Conservation (phyloP, 176 grass and related monocot genomes). For the Calamus simplicifolius region DNA sequence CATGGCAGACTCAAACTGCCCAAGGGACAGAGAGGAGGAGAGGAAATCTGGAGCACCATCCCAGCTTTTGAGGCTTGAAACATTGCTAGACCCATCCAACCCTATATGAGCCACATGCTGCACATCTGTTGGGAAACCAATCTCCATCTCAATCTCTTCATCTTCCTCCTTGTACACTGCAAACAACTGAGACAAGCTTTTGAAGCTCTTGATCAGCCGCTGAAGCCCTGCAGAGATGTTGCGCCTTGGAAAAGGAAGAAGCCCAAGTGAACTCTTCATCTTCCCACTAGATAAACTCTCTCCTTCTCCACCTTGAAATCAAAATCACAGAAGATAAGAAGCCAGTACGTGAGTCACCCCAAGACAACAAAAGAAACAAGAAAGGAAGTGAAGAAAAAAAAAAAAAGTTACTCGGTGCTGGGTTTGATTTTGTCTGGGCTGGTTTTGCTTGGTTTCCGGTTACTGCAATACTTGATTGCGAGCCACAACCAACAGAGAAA, state of each 20-base stretch:
- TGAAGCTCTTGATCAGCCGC: slow-evolving; percentile 31
- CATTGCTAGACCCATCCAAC: not conserved
- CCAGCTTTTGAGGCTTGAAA: not conserved
- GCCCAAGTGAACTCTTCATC: slow-evolving; percentile 7
- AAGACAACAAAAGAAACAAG: not conserved
- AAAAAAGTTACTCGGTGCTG: too few species aligned
- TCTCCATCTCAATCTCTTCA: slow-evolving; percentile 6
- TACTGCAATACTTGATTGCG: too few species aligned
- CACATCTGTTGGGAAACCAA: slow-evolving; percentile 4
- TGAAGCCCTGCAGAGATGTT: slow-evolving; percentile 4
- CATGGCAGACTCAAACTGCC: not conserved
- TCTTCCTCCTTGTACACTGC: slow-evolving; percentile 4
- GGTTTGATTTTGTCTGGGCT: too few species aligned
- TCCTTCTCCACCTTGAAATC: not conserved
- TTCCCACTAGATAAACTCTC: not conserved
- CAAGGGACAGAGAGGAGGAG: not conserved
- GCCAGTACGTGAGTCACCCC: not conserved
- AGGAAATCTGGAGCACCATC: not conserved
- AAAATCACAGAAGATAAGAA: not conserved
- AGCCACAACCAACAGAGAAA: too few species aligned
- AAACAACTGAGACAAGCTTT: slow-evolving; percentile 21
- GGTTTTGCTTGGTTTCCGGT: too few species aligned
- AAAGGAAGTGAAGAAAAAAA: too few species aligned
- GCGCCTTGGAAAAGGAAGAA: not conserved
- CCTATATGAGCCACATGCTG: slow-evolving; percentile 11